phyloP scores from a whole-genome alignment of 306 rosid genomes.

The Mimosa bimucronata region DNA sequence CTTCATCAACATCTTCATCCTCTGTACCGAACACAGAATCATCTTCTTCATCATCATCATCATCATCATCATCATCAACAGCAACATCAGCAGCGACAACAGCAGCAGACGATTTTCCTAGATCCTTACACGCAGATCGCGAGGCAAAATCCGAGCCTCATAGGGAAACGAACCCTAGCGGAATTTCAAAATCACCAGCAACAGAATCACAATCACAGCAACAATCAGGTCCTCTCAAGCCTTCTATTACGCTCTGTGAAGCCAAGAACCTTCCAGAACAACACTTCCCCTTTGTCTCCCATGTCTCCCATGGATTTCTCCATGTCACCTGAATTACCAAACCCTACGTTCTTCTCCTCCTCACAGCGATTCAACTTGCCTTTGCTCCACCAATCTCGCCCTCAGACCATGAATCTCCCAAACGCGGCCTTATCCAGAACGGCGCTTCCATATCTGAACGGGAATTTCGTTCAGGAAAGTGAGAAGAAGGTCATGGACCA shows the following conservation, averaged over 20 bases:
- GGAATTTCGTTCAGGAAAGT: conserved; percentile 39
- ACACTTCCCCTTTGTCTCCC: conserved; percentile 52
- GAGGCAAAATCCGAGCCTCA: conserved; percentile 43
- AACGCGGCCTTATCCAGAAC: conserved; percentile 21
- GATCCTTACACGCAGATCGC: conserved; percentile 72
- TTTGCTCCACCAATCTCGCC: conserved; percentile 60
- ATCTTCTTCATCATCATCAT: too few species aligned
- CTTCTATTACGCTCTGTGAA: conserved; percentile 67
- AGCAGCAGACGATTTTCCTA: conserved; percentile 46
- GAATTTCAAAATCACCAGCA: conserved; percentile 60
- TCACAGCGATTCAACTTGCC: conserved; percentile 56
- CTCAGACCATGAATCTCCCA: conserved; percentile 41
- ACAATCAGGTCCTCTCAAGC: conserved; percentile 40
- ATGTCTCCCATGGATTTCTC: conserved; percentile 65
- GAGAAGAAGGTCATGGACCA: conserved; percentile 63
- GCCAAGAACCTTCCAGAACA: conserved; percentile 54
- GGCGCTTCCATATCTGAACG: not conserved
- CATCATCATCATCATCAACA: too few species aligned
- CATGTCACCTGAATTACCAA: conserved; percentile 36
- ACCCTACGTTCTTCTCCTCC: conserved; percentile 1
- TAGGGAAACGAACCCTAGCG: conserved; percentile 72
- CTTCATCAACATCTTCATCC: conserved; percentile 51
- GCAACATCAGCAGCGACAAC: conserved; percentile 55
- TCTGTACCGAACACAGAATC: conserved; percentile 42
- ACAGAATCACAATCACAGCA: conserved; percentile 22